Evolutionary conservation across 2,329 filamentous ascomycete genomes (phyloP), one percentile per base, ranked within the genome.

Genomic region (Aspergillus sp.): DNA sequence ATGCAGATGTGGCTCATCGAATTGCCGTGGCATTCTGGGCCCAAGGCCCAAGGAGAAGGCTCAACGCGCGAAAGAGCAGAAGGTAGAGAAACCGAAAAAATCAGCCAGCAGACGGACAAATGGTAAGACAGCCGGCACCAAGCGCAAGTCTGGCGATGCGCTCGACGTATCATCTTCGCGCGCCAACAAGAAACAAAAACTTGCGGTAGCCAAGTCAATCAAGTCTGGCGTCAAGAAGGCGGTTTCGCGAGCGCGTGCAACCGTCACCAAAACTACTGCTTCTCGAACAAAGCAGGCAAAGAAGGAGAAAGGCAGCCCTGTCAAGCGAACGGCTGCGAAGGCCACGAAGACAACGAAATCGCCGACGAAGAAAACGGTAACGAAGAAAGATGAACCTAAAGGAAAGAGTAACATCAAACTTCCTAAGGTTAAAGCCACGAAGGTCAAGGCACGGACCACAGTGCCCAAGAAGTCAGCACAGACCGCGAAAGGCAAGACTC

Each of bases 1-100:
- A 63, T 90, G 87, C 69, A 83, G 83, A 58, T 90, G 87, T 69
- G 86, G 87, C 30, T 81, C 85, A 8, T 71, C 78, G 8, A 83
- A 81, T 38, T 90, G 87, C 68, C 83, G 87, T 63, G 87, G 87
- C 51, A 81, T 87, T 41, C 77, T 90, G 38, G 85, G 85, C 11
- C 83, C 83, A 8, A 82, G 80, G 55, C 79, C 81, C 4, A 83
- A 83, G 68, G 81, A 84, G 55, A 78, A 78, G 53, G 72, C 74
- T 13, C 73, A 74, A 59, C 73, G 73, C 47, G 63, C 69, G 32
- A 75, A 73, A 57, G 68, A 74, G 63, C 57, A 61, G 10, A 60
- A 58, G 50, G 62, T 59, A 49, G 66, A 71, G 47, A 66, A 66
- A 15, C 62, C 67, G 53, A 72, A 74, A 53, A 67, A 70, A 55